These are phyloP conservation scores for Termitomyces eurrhizus DNA, from an alignment of 768 basidiomycete genomes.

Conservation along the genomic window DNA sequence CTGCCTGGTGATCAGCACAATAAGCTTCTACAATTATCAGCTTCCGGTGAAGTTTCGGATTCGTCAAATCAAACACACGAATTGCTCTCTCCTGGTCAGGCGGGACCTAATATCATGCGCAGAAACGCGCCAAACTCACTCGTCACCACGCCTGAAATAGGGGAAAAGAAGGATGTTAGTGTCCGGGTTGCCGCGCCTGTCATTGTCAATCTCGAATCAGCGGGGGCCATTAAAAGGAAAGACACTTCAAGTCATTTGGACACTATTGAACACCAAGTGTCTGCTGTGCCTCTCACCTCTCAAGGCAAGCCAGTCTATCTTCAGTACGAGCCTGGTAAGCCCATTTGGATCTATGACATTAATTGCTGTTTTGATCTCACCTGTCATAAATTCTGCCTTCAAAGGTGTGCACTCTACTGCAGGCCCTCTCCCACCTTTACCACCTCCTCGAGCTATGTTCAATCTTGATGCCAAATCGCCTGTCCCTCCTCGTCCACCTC, in stretches of 20 bases:
- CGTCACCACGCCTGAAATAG: slow-evolving; percentile 58
- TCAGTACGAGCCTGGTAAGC: slow-evolving; percentile 58
- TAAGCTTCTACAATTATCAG: slow-evolving; percentile 30
- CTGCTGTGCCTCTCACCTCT: slow-evolving; percentile 23
- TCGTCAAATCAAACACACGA: slow-evolving; percentile 26
- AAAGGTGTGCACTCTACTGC: slow-evolving; percentile 62
- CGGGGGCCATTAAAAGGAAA: slow-evolving; percentile 12
- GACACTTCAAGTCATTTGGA: slow-evolving; percentile 18
- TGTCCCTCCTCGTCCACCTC: slow-evolving; percentile 60
- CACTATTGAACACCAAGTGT: slow-evolving; percentile 19
- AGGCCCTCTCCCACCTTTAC: slow-evolving; percentile 55
- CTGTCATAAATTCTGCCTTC: slow-evolving; percentile 6
- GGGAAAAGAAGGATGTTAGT: slow-evolving; percentile 55
- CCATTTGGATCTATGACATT: not conserved
- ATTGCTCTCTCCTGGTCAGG: slow-evolving; percentile 22
- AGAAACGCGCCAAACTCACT: slow-evolving; percentile 18
- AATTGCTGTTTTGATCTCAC: slow-evolving; percentile 11
- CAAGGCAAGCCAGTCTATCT: slow-evolving; percentile 40
- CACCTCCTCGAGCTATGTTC: slow-evolving; percentile 58
- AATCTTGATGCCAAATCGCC: slow-evolving; percentile 39
- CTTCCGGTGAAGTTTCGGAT: slow-evolving; percentile 18
- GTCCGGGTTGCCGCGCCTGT: slow-evolving; percentile 62
- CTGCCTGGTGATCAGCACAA: slow-evolving; percentile 29
- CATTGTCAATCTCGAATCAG: slow-evolving; percentile 42
- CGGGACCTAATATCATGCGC: slow-evolving; percentile 11